Base-by-base conservation (phyloP, 2,329 filamentous ascomycete genomes). In the Fusarium miscanthi region DNA sequence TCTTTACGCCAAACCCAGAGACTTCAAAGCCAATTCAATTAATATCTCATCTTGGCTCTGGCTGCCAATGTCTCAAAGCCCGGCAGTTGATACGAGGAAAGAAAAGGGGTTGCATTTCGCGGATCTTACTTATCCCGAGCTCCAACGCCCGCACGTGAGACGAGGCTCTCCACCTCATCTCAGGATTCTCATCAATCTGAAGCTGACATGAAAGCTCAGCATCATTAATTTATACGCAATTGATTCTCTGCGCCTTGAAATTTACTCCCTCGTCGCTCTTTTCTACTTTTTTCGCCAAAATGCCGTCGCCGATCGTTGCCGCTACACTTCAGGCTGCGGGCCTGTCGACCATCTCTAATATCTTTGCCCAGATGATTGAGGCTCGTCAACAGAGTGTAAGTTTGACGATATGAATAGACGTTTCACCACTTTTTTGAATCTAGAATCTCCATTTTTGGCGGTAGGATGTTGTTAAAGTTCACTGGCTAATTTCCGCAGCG, bases 361-460 rank as follows among this genome's bases (percentile, higher is more conserved):
- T 89, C 43, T 79, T 87, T 56, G 87, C 88, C 30, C 88, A 90
- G 74, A 80, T 85, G 37, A 85, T 89, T 71, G 82, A 85, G 42
- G 83, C 87, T 21, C 86, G 86, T 72, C 83, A 83, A 65, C 78
- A 82, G 62, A 77, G 81, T 67, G 86, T 87, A 19, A 71, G 79
- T 67, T n/a, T 40, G 6, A 14, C n/a, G 35, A 51, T 19, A 35
- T 19, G 6, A 35, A n/a, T 12, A 23, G n/a, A 5, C 8, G 8
- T 51, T 4, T 19, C 35, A 2, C 6, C 30, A 35, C 5, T 1
- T 25, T 17, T 23, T 19, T 10, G 2, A 25, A 21, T 11, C 6
- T 1, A 14, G 6, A 35, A 14, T 14, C 16, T 35, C 8, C 10
- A 23, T 8, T 7, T 7, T 1, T 21, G 35, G 17, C 10, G 17